Base-by-base conservation (phyloP, 768 basidiomycete species). In the Phylloporus arenicola region DNA sequence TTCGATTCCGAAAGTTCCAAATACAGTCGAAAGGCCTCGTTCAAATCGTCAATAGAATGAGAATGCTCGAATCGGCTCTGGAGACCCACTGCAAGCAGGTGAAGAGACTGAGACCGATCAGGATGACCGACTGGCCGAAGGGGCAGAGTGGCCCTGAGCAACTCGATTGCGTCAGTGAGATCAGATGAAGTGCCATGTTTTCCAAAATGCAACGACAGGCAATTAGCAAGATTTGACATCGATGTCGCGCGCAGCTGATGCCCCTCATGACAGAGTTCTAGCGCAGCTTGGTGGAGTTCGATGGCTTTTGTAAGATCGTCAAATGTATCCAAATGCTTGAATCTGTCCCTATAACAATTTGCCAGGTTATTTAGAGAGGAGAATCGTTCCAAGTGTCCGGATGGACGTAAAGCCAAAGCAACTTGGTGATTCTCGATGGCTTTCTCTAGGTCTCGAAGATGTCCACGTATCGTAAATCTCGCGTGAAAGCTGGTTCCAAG, bases 1-100 rank as follows among this genome's bases (percentile, higher is more conserved):
- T 24, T 6, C 6, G 27, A 14, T 1, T 34, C 44, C 20, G 19
- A 2, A 22, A 45, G 44, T 34, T 45, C 31, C 3, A 14, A 33
- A 12, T 47, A 47, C 11, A 44, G 35, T 0, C 17, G 8, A 9
- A 61, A 43, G 10, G 54, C 50, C 16, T 56, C 45, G 6, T 45
- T 49, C 7, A 52, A 31, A 43, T 61, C 62, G 19, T 29, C 25
- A 2, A 17, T 13, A 7, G 41, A 29, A 33, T 47, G 50, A 14
- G 17, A 33, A 33, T 55, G 48, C n/a, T 46, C 19, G 43, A 59
- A 63, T 8, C 54, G 54, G 14, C 16, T 24, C 2, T n/a, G 20
- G 20, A 61, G 52, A 12, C 38, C 24, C 33, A 16, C 45, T 19
- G 54, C 63, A 14, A 60, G 51, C 3, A 1, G 1, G 22, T 22